Conservation (phyloP, 176 grass and related monocot genomes). For the Carex parvula region DNA sequence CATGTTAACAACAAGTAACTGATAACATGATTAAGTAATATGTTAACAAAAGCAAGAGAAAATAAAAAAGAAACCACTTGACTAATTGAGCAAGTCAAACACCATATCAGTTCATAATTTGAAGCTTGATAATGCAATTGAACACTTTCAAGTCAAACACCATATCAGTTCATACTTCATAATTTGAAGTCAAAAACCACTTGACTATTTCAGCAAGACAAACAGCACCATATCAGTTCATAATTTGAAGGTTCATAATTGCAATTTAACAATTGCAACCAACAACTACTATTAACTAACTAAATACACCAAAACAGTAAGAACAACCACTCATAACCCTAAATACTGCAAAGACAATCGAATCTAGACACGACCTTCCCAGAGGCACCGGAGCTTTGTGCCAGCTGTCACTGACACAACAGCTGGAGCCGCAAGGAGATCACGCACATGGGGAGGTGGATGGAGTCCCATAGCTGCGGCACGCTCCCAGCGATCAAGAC, state of each 20-base stretch:
- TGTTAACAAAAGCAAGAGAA: too few relatives aligned
- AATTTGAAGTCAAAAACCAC: background rate
- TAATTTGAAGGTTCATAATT: background rate
- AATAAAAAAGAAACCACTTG: too few relatives aligned
- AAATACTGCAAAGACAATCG: background rate
- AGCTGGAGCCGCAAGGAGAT: background rate
- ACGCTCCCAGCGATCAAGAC: conserved; percentile 13
- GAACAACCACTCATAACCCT: background rate
- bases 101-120: too few relatives aligned
- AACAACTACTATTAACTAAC: background rate
- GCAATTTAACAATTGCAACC: background rate
- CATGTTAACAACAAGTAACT: background rate
- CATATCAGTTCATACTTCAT: too few relatives aligned
- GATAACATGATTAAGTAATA: background rate
- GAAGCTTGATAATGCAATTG: too few relatives aligned
- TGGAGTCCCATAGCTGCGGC: conserved; percentile 1
- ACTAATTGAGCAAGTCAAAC: too few relatives aligned
- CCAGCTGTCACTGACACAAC: background rate
- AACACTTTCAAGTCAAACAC: too few relatives aligned
- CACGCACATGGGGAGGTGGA: background rate
- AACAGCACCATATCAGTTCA: background rate
- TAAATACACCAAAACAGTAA: background rate
- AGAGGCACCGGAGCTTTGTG: conserved; percentile 4
- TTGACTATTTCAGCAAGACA: background rate
- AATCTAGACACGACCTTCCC: conserved; percentile 21